phyloP scores from a whole-genome alignment of 2,329 filamentous ascomycete species.

The Xylaria multiplex region DNA sequence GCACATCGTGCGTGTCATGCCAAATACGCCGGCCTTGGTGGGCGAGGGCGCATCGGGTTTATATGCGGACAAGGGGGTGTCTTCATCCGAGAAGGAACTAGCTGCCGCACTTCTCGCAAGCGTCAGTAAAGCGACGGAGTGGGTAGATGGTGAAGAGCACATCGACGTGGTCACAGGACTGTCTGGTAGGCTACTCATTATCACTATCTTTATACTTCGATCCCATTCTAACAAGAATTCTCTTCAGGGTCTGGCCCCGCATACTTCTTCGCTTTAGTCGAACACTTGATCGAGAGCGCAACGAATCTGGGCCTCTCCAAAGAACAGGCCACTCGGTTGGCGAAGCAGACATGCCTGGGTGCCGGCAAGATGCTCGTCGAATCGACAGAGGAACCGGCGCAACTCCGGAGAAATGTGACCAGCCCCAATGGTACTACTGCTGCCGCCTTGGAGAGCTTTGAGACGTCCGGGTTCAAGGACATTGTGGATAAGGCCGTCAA shows the following conservation, averaged over 20 bases:
- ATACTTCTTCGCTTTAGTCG: conserved; percentile 65
- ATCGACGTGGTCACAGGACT: conserved; percentile 62
- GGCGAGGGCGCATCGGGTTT: conserved; percentile 62
- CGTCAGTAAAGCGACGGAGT: conserved; percentile 60
- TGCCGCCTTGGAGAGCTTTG: conserved; percentile 60
- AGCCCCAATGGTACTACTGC: conserved; percentile 64
- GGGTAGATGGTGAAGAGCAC: conserved; percentile 61
- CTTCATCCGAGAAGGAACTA: conserved; percentile 55
- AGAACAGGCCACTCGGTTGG: conserved; percentile 61
- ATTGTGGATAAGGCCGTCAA: conserved; percentile 59
- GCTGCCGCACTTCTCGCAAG: conserved; percentile 55
- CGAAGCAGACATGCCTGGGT: conserved; percentile 62
- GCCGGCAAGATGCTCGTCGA: conserved; percentile 62
- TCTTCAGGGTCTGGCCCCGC: conserved; percentile 59
- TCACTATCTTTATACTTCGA: conserved; percentile 3
- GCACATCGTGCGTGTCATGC: conserved; percentile 63
- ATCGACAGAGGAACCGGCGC: conserved; percentile 56
- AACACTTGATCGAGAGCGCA: conserved; percentile 59
- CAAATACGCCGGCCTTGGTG: conserved; percentile 62
- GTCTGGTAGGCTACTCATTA: conserved; percentile 53
- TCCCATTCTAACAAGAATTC: conserved; percentile 18
- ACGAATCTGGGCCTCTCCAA: conserved; percentile 56
- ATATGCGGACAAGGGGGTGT: conserved; percentile 57
- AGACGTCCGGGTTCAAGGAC: conserved; percentile 55
- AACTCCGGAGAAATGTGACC: conserved; percentile 62